A percentile compares a stretch with the other conserved stretches of the same genome.
phyloP scores from a whole-genome alignment of 1,284 basidiomycete species.

The Caloboletus inedulis region DNA sequence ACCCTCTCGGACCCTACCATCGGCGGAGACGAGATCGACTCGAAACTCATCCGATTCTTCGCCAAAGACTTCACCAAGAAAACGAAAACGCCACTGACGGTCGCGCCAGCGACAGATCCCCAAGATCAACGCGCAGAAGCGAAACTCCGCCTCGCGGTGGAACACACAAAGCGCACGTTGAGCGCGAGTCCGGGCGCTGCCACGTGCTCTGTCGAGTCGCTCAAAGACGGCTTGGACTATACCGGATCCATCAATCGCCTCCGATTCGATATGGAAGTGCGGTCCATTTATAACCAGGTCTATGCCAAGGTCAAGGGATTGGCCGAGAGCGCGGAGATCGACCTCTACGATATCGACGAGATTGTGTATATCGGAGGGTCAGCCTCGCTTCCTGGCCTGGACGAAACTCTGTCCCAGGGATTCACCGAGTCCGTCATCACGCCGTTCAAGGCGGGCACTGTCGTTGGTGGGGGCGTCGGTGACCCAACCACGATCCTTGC shows the following conservation, averaged over 20 bases:
- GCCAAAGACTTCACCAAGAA: conserved; percentile 98
- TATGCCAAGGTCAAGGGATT: conserved; percentile 61
- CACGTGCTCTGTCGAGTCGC: conserved; percentile 88
- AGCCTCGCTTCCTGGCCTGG: conserved; percentile 81
- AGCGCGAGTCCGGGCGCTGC: conserved; percentile 86
- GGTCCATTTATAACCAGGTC: conserved; percentile 72
- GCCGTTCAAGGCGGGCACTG: conserved; percentile 62
- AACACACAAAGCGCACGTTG: conserved; percentile 93
- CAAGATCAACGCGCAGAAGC: conserved; percentile 87
- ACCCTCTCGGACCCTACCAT: conserved; percentile 45
- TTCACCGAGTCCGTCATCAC: conserved; percentile 69
- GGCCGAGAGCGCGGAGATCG: conserved; percentile 60
- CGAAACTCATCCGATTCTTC: conserved; percentile 87
- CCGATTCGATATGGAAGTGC: conserved; percentile 88
- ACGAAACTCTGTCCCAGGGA: conserved; percentile 67
- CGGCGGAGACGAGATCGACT: conserved; percentile 71
- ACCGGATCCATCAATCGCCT: conserved; percentile 91
- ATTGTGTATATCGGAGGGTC: conserved; percentile 91
- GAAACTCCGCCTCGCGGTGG: conserved; percentile 89
- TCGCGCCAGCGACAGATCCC: conserved; percentile 54
- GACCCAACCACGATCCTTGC: conserved; percentile 92
- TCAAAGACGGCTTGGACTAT: conserved; percentile 94
- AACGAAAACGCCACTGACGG: conserved; percentile 76
- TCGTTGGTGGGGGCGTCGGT: conserved; percentile 64
- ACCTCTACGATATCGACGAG: conserved; percentile 84